These are phyloP conservation scores for Tuber borchii DNA, from an alignment of 495 filamentous ascomycete genomes.

Conservation along the genomic window DNA sequence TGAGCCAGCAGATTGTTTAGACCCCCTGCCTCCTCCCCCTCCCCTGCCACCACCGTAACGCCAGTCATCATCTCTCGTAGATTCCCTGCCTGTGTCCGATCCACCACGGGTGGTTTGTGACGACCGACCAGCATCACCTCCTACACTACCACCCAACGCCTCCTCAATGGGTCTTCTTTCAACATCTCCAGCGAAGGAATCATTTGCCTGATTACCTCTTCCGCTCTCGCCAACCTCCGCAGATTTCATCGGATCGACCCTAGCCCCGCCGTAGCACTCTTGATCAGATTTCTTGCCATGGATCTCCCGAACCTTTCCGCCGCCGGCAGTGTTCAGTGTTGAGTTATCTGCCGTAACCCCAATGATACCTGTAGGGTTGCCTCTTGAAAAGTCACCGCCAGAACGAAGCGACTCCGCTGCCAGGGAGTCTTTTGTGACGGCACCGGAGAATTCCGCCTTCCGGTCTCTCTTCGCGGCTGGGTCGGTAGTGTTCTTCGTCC, in stretches of 20 bases:
- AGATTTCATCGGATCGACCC: conserved; percentile 4
- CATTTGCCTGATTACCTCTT: neutral
- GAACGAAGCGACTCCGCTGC: conserved; percentile 54
- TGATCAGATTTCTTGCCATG: conserved; percentile 43
- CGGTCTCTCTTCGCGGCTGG: conserved; percentile 43
- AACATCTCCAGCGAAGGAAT: conserved; percentile 1
- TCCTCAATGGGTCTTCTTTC: neutral
- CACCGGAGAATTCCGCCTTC: conserved; percentile 50
- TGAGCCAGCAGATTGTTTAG: neutral
- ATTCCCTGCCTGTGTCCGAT: conserved; percentile 8
- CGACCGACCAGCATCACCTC: neutral
- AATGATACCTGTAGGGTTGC: conserved; percentile 54
- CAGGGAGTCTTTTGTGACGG: conserved; percentile 57
- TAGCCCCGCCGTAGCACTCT: neutral
- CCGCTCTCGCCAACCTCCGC: conserved; percentile 1
- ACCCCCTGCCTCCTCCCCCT: neutral
- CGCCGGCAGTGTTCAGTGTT: conserved; percentile 48
- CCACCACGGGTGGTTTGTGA: neutral
- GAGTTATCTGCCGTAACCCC: conserved; percentile 40
- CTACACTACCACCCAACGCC: conserved; percentile 3
- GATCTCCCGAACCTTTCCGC: conserved; percentile 47
- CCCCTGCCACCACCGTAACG: conserved; percentile 10
- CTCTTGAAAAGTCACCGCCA: conserved; percentile 51
- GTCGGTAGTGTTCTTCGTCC: conserved; percentile 44
- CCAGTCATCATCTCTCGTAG: neutral